Evolutionary conservation across 768 basidiomycete genomes (phyloP), one percentile per base, ranked within the genome.

Genomic region (Termitomyces sp.): DNA sequence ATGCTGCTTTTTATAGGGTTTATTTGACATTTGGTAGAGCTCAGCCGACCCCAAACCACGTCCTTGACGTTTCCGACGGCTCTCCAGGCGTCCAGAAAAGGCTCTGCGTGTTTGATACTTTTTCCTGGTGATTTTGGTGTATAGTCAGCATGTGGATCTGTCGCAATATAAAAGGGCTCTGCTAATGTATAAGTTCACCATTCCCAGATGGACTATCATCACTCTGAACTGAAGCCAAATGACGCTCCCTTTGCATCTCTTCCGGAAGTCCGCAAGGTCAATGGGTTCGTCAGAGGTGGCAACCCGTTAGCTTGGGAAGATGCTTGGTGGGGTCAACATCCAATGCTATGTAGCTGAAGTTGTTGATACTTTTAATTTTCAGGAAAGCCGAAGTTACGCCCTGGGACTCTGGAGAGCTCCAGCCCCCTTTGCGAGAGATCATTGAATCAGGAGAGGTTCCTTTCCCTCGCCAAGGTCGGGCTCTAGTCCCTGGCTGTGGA

Each of bases 381-480:
- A 81, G 84, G 83, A 71, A 80, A 63, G 61, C 68, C 2, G 70
- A 73, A 0, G 57, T 82, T 26, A 49, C 55, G 4, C 55, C 55
- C 12, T 56, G 55, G 55, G 55, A 56, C 62, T 64, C 66, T 6
- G 80, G 84, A 3, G 67, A 72, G 6, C 63, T 74, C 4, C 86
- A 88, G 61, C 85, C 82, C 6, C 76, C 85, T 1, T 70, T 88
- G 55, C 69, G 66, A 26, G 81, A 84, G 49, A 67, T 85, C 1
- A 64, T 88, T 26, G 71, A 79, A 47, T 76, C 77, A 1, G 71
- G 72, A 16, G 68, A 72, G 31, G 62, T 84, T 16, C 67, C 74
- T 0, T 72, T 81, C 44, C 81, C 85, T 31, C 58, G 43, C 24
- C 44, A 58, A 52, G 76, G 74, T 8, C 71, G 75, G 46, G 72